Evolutionary conservation across 495 filamentous ascomycete species (phyloP).

Genomic region (Hypoxylon intermedium): DNA sequence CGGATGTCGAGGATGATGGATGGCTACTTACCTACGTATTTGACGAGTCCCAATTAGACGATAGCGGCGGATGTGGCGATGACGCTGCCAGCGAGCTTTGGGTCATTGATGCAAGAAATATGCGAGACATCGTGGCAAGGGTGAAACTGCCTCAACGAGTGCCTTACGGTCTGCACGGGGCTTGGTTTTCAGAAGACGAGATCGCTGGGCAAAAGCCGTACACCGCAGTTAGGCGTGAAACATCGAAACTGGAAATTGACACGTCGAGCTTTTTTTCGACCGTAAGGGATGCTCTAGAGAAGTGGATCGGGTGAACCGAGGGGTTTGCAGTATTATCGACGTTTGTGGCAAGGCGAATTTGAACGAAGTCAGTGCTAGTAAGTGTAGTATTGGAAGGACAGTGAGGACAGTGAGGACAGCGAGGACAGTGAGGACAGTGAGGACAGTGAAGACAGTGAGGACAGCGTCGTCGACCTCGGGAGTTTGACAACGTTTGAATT

Average conservation of each 20-base stretch:
- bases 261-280: slow-evolving; percentile 23
- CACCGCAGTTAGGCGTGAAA: slow-evolving; percentile 28
- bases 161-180: slow-evolving; percentile 71
- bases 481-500: too few species aligned
- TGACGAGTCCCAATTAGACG: slow-evolving; percentile 58
- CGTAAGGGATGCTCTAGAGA: slow-evolving; percentile 28
- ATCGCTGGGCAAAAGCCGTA: slow-evolving; percentile 51
- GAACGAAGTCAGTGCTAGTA: too few species aligned
- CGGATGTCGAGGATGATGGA: slow-evolving; percentile 61
- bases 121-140: slow-evolving; percentile 62
- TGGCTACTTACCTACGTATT: slow-evolving; percentile 69
- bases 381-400: too few species aligned
- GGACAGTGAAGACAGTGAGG: too few species aligned
- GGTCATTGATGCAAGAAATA: slow-evolving; percentile 66
- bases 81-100: slow-evolving; percentile 65
- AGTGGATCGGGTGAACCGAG: slow-evolving; percentile 17
- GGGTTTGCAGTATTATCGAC: too few species aligned
- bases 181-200: slow-evolving; percentile 67
- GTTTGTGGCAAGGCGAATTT: too few species aligned
- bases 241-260: slow-evolving; percentile 15
- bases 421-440: too few species aligned
- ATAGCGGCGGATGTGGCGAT: slow-evolving; percentile 48
- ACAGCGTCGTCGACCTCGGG: too few species aligned
- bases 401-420: too few species aligned
- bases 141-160: slow-evolving; percentile 67